phyloP scores from a whole-genome alignment of 305 asterid genomes.

The Fraxinus velutina region DNA sequence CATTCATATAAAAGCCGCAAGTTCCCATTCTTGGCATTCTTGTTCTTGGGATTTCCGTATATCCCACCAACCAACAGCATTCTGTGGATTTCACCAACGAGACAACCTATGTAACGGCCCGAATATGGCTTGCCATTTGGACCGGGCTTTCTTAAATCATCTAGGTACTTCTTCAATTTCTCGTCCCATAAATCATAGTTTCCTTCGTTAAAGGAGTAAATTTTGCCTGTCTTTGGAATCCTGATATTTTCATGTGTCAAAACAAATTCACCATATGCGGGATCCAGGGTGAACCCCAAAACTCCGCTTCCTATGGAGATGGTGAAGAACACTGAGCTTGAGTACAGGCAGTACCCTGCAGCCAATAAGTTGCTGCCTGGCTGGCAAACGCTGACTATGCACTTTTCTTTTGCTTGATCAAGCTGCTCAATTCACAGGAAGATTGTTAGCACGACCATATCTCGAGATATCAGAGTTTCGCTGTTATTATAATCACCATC shows the following conservation, averaged over 20 bases:
- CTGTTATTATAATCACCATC: background rate
- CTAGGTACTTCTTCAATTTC: constrained; percentile 63
- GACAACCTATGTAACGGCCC: constrained; percentile 71
- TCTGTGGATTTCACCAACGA: constrained; percentile 80
- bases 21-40: constrained; percentile 60
- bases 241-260: constrained; percentile 70
- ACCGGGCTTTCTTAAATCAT: constrained; percentile 69
- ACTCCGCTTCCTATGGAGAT: constrained; percentile 72
- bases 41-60: constrained; percentile 76
- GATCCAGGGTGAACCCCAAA: constrained; percentile 56
- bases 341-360: constrained; percentile 79
- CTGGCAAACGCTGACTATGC: constrained; percentile 70
- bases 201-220: constrained; percentile 83
- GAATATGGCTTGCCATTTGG: constrained; percentile 73
- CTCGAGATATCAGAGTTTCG: background rate
- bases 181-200: constrained; percentile 74
- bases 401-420: constrained; percentile 53
- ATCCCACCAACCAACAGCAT: constrained; percentile 72
- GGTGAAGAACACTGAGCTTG: constrained; percentile 70
- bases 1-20: constrained; percentile 73
- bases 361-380: constrained; percentile 79
- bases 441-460: background rate
- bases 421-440: constrained; percentile 35
- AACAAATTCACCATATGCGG: constrained; percentile 65
- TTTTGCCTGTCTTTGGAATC: constrained; percentile 54